Base-by-base conservation (phyloP, 225 moss, liverwort and hornwort species). In the Physcomitrellopsis africana region DNA sequence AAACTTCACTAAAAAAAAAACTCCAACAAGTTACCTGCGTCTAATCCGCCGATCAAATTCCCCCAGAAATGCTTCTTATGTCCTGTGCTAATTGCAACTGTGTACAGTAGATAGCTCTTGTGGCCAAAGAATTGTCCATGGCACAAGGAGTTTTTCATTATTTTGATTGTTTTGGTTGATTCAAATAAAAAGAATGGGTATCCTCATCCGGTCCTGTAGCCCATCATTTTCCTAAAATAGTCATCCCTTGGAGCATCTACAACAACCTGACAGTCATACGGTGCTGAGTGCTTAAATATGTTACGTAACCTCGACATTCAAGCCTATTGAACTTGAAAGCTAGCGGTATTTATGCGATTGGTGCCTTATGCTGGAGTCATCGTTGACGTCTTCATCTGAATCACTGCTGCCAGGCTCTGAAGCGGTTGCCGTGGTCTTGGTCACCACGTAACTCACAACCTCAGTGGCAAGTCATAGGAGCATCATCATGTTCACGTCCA, bases 341-440 rank as follows among this genome's bases (percentile, higher is more conserved):
- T 11, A 22, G 17, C 9, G 32, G 66, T 54, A 51, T 73, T 45
- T 37, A 56, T 57, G 32, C 32, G 32, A 37, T 37, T 37, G 7
- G 32, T 37, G 32, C 32, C 32, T 37, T 7, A 5, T 2, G 32
- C 32, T 37, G 32, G 32, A 37, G 32, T 37, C 32, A 37, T 37
- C 32, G 32, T 37, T 37, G 32, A 20, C 74, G 19, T 68, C 80
- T 18, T 77, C 67, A 68, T 67, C 42, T 37, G 69, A 51, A 52
- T 77, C 67, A 19, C 68, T 81, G 49, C 60, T 62, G 32, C 68
- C 74, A 54, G 73, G 59, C 11, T 45, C 57, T 2, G 68, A 74
- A 15, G 68, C 16, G 59, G 60, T 68, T 61, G 74, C 9, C 16
- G 37, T 32, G 55, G 59, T 52, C 41, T 17, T 57, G n/a, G 59